Conservation (phyloP, 306 rosid species). For the Casuarina equisetifolia region DNA sequence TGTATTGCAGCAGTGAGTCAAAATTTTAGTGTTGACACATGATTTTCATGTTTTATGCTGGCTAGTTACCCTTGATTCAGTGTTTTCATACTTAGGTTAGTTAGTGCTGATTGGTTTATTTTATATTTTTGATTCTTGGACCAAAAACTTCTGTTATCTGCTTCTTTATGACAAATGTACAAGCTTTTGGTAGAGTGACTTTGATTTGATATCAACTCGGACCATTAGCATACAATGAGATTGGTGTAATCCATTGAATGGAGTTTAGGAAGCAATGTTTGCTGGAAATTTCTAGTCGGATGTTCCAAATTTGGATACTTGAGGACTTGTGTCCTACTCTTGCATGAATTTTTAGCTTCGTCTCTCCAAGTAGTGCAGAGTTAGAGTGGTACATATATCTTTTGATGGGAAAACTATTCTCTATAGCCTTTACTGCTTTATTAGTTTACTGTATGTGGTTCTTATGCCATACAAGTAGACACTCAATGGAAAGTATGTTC, state of each 20-base stretch:
- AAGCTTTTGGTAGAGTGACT: slow-evolving; percentile 38
- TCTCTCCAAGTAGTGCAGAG: neutral
- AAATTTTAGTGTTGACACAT: slow-evolving; percentile 43
- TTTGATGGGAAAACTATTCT: neutral
- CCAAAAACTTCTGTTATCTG: slow-evolving; percentile 37
- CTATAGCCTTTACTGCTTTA: neutral
- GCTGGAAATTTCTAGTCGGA: neutral
- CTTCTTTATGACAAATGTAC: slow-evolving; percentile 40
- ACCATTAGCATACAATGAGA: slow-evolving; percentile 14
- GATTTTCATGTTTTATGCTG: slow-evolving; percentile 31
- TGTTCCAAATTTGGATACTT: neutral
- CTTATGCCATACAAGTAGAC: neutral
- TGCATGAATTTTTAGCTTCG: neutral
- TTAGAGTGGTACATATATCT: neutral
- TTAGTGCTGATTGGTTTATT: slow-evolving; percentile 33
- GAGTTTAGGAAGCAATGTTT: neutral
- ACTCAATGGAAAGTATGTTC: neutral
- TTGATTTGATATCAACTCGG: slow-evolving; percentile 24
- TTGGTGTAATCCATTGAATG: slow-evolving; percentile 28
- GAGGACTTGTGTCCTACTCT: neutral
- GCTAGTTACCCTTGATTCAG: slow-evolving; percentile 26
- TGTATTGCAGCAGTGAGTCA: slow-evolving; percentile 47
- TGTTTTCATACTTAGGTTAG: slow-evolving; percentile 44
- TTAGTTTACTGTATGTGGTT: neutral
- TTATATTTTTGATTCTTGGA: slow-evolving; percentile 34